phyloP scores from a whole-genome alignment of 2,329 filamentous ascomycete species.

The Madurella fahalii region DNA sequence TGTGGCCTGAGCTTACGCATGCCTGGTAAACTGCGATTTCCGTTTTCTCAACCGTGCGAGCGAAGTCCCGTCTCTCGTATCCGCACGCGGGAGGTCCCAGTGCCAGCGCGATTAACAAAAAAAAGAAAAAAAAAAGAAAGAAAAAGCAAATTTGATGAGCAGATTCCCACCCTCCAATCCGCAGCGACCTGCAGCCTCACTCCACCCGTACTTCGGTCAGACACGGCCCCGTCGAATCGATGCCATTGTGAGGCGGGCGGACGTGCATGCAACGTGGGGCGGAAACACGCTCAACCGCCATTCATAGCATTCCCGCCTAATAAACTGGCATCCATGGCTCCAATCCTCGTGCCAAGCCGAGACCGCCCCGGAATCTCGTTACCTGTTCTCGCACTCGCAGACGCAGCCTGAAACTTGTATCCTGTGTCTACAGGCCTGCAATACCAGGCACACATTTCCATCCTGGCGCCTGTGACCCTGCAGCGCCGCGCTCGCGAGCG shows the following conservation, averaged over 20 bases:
- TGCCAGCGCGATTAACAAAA: no score
- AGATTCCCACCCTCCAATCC: neutral
- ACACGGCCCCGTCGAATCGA: conserved; percentile 20
- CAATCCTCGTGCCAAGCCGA: no score
- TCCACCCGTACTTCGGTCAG: conserved; percentile 14
- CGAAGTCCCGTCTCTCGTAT: no score
- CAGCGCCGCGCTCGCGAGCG: no score
- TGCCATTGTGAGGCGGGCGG: conserved; percentile 9
- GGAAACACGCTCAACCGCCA: neutral
- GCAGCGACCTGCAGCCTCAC: conserved; percentile 14
- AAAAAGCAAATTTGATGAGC: no score
- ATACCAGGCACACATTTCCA: neutral
- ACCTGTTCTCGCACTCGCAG: neutral
- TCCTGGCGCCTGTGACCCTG: neutral
- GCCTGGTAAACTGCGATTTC: no score
- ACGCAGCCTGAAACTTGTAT: conserved; percentile 5
- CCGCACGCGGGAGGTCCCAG: no score
- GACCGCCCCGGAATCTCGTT: no score
- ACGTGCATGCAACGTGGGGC: conserved; percentile 19
- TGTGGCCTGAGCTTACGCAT: no score
- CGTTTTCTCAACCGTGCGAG: no score
- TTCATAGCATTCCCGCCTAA: neutral
- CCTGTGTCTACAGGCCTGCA: neutral
- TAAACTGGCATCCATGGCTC: no score
- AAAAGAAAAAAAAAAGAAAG: no score